phyloP scores from a whole-genome alignment of 768 basidiomycete genomes.

The Amanita subjunquillea region DNA sequence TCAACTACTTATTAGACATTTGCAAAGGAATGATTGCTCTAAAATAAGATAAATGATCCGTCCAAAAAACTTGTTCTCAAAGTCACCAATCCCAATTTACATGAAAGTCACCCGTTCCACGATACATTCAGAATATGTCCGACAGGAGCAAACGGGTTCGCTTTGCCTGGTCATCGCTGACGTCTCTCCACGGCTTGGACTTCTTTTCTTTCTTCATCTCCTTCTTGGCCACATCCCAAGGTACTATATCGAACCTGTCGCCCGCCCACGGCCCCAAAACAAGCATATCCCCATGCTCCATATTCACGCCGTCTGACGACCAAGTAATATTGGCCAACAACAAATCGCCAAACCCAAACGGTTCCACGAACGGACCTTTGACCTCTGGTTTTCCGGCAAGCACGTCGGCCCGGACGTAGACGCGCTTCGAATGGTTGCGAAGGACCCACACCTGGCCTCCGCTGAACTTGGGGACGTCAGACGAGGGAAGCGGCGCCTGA shows the following conservation, averaged over 20 bases:
- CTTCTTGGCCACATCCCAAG: slow-evolving; percentile 3
- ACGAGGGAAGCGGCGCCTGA: background rate
- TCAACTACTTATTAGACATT: background rate
- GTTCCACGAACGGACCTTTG: background rate
- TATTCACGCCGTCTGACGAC: background rate
- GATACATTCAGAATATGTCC: background rate
- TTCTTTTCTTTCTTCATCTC: slow-evolving; percentile 4
- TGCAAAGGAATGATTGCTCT: background rate
- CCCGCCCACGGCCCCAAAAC: slow-evolving; percentile 3
- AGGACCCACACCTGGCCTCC: slow-evolving; percentile 4
- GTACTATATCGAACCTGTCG: slow-evolving; percentile 5
- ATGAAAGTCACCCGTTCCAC: background rate
- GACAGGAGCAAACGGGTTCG: background rate
- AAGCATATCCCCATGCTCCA: background rate
- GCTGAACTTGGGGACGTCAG: background rate
- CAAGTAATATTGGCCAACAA: slow-evolving; percentile 3
- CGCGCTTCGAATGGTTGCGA: slow-evolving; percentile 4
- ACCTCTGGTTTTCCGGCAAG: slow-evolving; percentile 1
- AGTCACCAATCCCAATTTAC: background rate
- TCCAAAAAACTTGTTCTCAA: background rate
- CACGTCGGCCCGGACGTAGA: slow-evolving; percentile 6
- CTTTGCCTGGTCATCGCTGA: slow-evolving; percentile 1
- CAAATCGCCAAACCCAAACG: slow-evolving; percentile 5
- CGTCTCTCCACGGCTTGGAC: slow-evolving; percentile 1
- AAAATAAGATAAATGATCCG: background rate